These are phyloP conservation scores for Sclerotinia sclerotiorum DNA, from an alignment of 2,329 filamentous ascomycete genomes.

Conservation along the genomic window DNA sequence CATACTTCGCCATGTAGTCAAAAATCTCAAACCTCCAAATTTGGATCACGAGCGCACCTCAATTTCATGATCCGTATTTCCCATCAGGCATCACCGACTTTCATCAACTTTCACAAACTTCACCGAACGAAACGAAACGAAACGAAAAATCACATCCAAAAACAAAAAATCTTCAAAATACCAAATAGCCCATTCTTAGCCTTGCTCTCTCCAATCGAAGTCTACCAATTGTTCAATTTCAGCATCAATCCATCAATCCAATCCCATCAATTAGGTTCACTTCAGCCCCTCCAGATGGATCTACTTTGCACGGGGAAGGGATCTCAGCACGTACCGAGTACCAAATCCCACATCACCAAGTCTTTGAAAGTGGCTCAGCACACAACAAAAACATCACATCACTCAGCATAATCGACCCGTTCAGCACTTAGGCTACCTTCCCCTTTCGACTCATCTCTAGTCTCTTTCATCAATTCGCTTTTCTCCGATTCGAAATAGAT, in stretches of 20 bases:
- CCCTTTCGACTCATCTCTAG: not conserved
- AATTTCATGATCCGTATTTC: not conserved
- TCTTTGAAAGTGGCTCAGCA: constrained; percentile 17
- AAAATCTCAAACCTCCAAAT: constrained; percentile 14
- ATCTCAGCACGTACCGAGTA: constrained; percentile 13
- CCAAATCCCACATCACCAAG: not conserved
- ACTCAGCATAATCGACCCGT: constrained; percentile 14
- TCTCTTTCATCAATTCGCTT: not conserved
- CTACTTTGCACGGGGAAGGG: not conserved
- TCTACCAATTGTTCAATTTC: not conserved
- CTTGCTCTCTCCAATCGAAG: constrained; percentile 11
- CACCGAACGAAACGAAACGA: constrained; percentile 1
- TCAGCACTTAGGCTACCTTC: constrained; percentile 22
- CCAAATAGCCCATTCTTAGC: constrained; percentile 5
- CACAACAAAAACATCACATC: constrained; percentile 9
- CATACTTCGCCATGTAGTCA: constrained; percentile 17
- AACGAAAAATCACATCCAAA: not conserved
- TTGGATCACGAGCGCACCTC: constrained; percentile 17
- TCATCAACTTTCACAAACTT: not conserved
- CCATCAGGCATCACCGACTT: constrained; percentile 8
- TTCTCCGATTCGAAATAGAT: constrained; percentile 6
- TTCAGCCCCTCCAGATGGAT: constrained; percentile 1
- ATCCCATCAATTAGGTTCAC: not conserved
- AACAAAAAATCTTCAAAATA: not conserved
- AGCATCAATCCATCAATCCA: not conserved